Base-by-base conservation (phyloP, 257 asterid species). In the Scutellaria baicalensis region DNA sequence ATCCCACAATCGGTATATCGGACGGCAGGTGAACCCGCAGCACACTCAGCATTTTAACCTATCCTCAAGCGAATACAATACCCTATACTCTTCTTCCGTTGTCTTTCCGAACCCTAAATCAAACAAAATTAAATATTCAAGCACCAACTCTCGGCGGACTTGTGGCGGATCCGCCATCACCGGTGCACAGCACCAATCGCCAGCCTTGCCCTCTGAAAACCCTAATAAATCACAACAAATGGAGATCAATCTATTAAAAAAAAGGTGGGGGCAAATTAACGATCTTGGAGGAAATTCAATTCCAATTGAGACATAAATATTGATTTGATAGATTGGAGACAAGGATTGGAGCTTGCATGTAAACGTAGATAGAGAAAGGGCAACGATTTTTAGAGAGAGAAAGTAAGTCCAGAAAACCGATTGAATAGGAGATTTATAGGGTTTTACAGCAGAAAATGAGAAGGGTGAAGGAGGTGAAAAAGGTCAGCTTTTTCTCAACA, bases 1-100 rank as follows among this genome's bases (percentile, higher is more conserved):
- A 93, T 66, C 97, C 97, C 18, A 93, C 98, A 42, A 93, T 89
- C 39, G 98, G 97, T 70, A 93, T 93, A 72, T 90, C 98, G 57
- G 98, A 88, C 57, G 98, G 97, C 59, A 93, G 89, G 85, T 93
- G 98, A 84, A 93, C 92, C 65, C 97, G 85, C 52, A 84, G 81
- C 83, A 93, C 92, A 78, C 80, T 91, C 89, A 93, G 92, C 99
- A 93, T 93, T 81, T 80, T 86, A 51, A 65, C 58, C 75, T 40
- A 48, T 69, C 40, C 81, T 72, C 75, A 51, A 9, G 45, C 66
- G 48, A 45, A 69, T 59, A 69, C 66, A 59, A 77, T 50, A 23
- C 64, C 66, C 67, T 72, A 67, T 57, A 65, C 70, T 76, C 69
- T 74, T 62, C 79, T 58, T 42, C 75, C 47, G 59, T 17, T 55